These are phyloP conservation scores for Colletotrichum sp. DNA, from an alignment of 2,329 filamentous ascomycete genomes.

Conservation along the genomic window DNA sequence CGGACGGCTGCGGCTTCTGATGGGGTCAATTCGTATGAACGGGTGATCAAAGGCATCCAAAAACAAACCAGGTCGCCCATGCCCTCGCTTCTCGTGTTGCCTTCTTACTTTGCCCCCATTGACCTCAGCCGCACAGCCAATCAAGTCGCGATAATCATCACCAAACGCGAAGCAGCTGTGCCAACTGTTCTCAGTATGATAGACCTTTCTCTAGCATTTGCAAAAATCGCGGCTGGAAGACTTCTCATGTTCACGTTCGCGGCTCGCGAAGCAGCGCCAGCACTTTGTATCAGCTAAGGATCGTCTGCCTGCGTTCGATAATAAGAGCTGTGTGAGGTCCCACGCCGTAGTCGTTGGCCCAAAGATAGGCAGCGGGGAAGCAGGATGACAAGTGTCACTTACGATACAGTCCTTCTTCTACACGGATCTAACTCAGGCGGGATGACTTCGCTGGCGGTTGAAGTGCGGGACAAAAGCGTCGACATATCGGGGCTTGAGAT, in stretches of 20 bases:
- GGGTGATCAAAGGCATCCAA: no score
- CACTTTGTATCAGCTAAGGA: background rate
- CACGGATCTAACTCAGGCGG: background rate
- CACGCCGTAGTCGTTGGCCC: background rate
- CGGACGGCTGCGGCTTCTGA: no score
- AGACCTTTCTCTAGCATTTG: background rate
- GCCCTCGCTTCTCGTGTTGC: no score
- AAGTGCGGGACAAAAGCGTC: no score
- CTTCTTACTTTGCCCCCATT: no score
- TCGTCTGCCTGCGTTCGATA: background rate
- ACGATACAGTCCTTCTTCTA: background rate
- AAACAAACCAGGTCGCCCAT: no score
- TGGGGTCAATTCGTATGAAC: no score
- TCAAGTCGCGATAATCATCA: background rate
- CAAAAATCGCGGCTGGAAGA: background rate
- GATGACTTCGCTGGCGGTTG: no score
- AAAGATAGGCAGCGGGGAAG: background rate
- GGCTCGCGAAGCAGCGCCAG: background rate
- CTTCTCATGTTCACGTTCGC: background rate
- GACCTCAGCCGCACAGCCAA: no score
- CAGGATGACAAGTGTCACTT: background rate
- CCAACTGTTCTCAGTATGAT: background rate
- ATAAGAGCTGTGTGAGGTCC: background rate
- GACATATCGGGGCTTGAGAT: no score
- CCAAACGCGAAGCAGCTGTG: background rate